These are phyloP conservation scores for Didymella keratinophila DNA, from an alignment of 2,329 filamentous ascomycete species.

Conservation along the genomic window DNA sequence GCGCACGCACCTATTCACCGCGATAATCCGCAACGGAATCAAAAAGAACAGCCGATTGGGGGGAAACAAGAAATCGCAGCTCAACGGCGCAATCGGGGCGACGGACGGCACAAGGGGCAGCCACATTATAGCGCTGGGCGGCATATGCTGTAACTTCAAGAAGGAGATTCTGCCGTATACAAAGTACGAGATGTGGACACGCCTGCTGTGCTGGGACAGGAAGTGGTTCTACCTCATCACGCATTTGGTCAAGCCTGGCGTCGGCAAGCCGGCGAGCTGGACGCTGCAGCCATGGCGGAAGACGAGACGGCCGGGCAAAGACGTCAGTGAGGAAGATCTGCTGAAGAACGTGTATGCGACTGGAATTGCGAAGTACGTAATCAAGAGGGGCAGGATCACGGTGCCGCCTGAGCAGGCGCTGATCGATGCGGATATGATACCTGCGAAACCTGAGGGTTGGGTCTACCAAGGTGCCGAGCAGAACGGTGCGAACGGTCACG, in stretches of 20 bases:
- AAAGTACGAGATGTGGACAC: conserved; percentile 58
- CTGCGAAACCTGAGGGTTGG: conserved; percentile 70
- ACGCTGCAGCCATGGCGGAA: conserved; percentile 56
- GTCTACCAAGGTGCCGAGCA: conserved; percentile 28
- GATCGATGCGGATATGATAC: conserved; percentile 75
- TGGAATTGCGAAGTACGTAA: conserved; percentile 59
- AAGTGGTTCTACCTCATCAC: conserved; percentile 61
- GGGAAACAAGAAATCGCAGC: conserved; percentile 31
- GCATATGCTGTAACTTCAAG: conserved; percentile 58
- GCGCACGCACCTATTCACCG: conserved; percentile 78
- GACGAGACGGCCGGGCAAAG: conserved; percentile 15
- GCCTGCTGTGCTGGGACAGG: conserved; percentile 58
- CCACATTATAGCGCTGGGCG: conserved; percentile 56
- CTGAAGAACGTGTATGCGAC: conserved; percentile 58
- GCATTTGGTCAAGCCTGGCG: conserved; percentile 57
- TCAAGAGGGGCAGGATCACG: conserved; percentile 71
- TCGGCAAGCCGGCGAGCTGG: conserved; percentile 52
- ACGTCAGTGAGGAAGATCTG: conserved; percentile 45
- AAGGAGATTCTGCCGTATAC: conserved; percentile 56
- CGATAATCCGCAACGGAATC: conserved; percentile 56
- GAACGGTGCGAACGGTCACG: conserved; percentile 20
- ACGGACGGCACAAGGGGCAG: conserved; percentile 33
- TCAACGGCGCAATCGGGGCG: conserved; percentile 27
- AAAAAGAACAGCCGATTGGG: conserved; percentile 39
- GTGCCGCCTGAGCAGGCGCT: conserved; percentile 82